phyloP scores from a whole-genome alignment of 148 eudicot genomes.

The Camellia japonica region DNA sequence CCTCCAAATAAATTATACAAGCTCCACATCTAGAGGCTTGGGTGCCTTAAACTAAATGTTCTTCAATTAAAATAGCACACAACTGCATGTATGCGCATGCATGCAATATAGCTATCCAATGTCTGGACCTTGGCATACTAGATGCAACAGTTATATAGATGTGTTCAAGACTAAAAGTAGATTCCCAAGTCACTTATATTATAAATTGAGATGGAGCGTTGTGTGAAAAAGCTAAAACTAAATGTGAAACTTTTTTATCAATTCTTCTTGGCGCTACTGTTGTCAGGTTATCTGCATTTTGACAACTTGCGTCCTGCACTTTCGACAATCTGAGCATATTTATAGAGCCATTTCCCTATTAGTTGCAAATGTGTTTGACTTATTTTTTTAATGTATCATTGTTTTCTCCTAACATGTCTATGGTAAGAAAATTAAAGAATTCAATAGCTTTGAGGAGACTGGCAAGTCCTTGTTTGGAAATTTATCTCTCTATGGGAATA shows the following conservation, averaged over 20 bases:
- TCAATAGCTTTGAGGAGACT: background rate
- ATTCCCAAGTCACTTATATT: background rate
- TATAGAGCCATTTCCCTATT: background rate
- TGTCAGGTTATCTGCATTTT: background rate
- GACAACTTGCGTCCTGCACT: background rate
- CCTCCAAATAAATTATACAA: background rate
- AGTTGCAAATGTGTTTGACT: background rate
- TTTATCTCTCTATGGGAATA: background rate
- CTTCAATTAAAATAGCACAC: background rate
- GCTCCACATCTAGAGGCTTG: background rate
- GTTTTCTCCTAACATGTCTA: background rate
- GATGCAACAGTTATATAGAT: background rate
- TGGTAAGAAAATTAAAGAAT: background rate
- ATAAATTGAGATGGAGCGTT: background rate
- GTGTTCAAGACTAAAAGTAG: background rate
- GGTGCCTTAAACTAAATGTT: background rate
- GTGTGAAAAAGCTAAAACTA: background rate
- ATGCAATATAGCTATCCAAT: background rate
- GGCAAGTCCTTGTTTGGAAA: constrained; percentile 1
- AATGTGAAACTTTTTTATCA: background rate
- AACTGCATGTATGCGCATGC: background rate
- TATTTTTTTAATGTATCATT: background rate
- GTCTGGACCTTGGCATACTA: background rate
- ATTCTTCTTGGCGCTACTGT: background rate
- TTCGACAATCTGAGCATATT: background rate